Percentiles rank a stretch among this genome's conserved stretches.
Evolutionary conservation across 495 filamentous ascomycete genomes (phyloP).

Genomic region (Aspergillus conjunctus): DNA sequence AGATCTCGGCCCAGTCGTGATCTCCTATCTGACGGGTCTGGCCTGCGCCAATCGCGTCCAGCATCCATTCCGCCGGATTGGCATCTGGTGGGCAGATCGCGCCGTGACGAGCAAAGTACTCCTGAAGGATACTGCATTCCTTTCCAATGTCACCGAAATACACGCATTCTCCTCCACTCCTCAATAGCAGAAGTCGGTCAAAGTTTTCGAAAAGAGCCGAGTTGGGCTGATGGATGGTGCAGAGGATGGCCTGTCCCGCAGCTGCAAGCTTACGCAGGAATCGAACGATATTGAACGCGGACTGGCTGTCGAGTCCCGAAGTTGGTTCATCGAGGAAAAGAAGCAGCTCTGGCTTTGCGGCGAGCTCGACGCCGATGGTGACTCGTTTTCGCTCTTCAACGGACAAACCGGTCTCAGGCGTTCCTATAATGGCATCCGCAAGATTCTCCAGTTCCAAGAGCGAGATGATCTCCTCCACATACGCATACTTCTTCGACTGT

Average conservation of each 20-base stretch:
- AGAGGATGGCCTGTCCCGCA: constrained; percentile 69
- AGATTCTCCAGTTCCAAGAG: constrained; percentile 61
- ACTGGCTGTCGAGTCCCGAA: constrained; percentile 65
- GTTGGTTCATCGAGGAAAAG: constrained; percentile 82
- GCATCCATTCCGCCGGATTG: constrained; percentile 91
- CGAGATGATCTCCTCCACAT: constrained; percentile 61
- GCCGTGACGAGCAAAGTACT: constrained; percentile 79
- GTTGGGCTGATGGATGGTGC: constrained; percentile 79
- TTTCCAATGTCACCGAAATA: constrained; percentile 71
- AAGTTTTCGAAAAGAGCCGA: constrained; percentile 74
- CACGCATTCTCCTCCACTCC: constrained; percentile 67
- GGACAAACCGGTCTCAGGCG: constrained; percentile 55
- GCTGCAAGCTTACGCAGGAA: constrained; percentile 68
- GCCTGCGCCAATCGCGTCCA: constrained; percentile 72
- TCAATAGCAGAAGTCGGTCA: constrained; percentile 69
- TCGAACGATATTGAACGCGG: constrained; percentile 65
- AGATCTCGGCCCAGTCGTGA: constrained; percentile 65
- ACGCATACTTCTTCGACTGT: constrained; percentile 59
- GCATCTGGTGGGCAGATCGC: constrained; percentile 73
- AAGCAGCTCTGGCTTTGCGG: constrained; percentile 64
- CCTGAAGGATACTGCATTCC: constrained; percentile 52
- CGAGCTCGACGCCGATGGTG: constrained; percentile 71
- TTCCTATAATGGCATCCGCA: constrained; percentile 58
- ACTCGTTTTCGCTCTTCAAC: constrained; percentile 66
- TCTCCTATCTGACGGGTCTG: constrained; percentile 48